Evolutionary conservation across 306 rosid genomes (phyloP), one percentile per base, ranked within the genome.

Genomic region (Quercus cerris): DNA sequence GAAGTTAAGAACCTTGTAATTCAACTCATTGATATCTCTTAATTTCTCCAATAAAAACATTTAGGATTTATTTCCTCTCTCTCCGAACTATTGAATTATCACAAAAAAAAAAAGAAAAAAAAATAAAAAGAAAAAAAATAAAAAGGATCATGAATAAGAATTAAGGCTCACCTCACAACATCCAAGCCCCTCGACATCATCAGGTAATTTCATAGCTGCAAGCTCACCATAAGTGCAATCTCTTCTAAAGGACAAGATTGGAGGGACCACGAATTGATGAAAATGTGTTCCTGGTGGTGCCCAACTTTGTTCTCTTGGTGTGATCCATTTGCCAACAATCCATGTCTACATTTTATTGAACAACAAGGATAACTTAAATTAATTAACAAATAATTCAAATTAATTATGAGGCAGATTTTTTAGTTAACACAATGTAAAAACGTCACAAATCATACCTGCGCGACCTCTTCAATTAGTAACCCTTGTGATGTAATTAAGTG

Each of bases 281-380:
- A 96, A 96, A 81, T 91, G 99, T 41, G 98, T 77, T 19, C 98
- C 97, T n/a, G 81, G 59, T 35, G 99, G 99, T 0, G 99, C 99
- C 97, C 97, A 96, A 35, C 77, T 85, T 79, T 96, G 99, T 74
- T 96, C 90, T 56, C 91, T 91, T 62, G 93, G 94, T 14, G 97
- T 91, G 64, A 91, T 96, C 99, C 99, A 96, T 75, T 96, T 96
- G 4, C 99, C 99, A 55, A 96, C 97, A 31, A 96, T 96, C 99
- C 99, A 96, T 1, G 97, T 86, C 99, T 95, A 81, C 2, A 69
- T 41, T 41, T 41, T 41, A 71, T 57, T 44, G 33, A 11, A 15
- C 33, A 71, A 5, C 4, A 64, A 22, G 31, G 63, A 73, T 30
- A 18, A 31, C 1, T 52, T 33, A 76, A 12, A 38, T 19, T 46